Conservation (phyloP, 345 rosid species). For the Moricandia moricandioides region DNA sequence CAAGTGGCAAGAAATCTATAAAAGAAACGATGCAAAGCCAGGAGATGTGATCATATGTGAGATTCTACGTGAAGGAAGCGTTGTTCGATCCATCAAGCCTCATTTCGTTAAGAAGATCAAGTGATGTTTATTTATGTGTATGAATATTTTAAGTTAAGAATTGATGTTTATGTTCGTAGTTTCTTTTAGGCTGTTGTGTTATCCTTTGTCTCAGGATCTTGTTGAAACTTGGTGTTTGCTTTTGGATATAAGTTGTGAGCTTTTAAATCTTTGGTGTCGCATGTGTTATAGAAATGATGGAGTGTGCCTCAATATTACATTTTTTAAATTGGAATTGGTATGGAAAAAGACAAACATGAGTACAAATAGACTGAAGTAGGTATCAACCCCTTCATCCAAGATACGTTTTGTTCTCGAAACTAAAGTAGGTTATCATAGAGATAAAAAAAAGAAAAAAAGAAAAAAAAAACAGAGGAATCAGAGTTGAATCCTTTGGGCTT, state of each 20-base stretch:
- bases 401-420: too few relatives aligned
- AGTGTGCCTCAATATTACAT: background rate
- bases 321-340: too few relatives aligned
- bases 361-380: too few relatives aligned
- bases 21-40: background rate
- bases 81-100: constrained; percentile 15
- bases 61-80: background rate
- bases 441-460: too few relatives aligned
- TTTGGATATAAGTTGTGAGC: background rate
- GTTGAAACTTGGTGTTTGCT: background rate
- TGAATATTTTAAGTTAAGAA: background rate
- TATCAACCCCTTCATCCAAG: too few relatives aligned
- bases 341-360: too few relatives aligned
- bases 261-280: background rate
- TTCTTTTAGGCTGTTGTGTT: background rate
- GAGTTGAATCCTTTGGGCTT: too few relatives aligned
- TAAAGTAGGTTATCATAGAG: too few relatives aligned
- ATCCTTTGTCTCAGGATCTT: background rate
- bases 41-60: constrained; percentile 22
- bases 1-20: constrained; percentile 13
- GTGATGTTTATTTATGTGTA: background rate
- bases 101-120: constrained; percentile 24
- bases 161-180: background rate
- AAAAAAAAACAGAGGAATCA: too few relatives aligned
- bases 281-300: background rate